Percentiles rank a stretch among this genome's conserved stretches.
phyloP scores from a whole-genome alignment of 116 monocot genomes.

The Zostera marina region DNA sequence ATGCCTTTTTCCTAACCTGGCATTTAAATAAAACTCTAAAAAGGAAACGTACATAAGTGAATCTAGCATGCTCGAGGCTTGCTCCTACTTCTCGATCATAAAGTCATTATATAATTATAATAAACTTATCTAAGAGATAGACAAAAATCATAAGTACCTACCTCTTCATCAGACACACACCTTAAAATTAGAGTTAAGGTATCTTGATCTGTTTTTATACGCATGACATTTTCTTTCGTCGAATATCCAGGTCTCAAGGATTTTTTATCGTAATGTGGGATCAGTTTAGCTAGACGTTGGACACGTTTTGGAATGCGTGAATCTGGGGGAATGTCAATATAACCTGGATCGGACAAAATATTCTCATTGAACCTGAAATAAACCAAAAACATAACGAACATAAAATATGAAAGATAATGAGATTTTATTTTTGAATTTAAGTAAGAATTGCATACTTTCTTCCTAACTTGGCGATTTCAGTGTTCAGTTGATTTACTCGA shows the following conservation, averaged over 20 bases:
- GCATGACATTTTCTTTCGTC: slow-evolving; percentile 50
- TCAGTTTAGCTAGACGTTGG: slow-evolving; percentile 38
- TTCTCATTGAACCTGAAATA: slow-evolving; percentile 91
- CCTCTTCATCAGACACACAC: slow-evolving; percentile 68
- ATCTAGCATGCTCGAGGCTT: too few species aligned
- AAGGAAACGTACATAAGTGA: too few species aligned
- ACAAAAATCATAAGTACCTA: slow-evolving; percentile 10
- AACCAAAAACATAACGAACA: not conserved
- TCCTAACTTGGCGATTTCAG: slow-evolving; percentile 56
- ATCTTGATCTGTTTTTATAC: slow-evolving; percentile 51
- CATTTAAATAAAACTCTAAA: not conserved
- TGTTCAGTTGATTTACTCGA: slow-evolving; percentile 57
- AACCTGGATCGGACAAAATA: slow-evolving; percentile 76
- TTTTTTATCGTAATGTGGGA: slow-evolving; percentile 17
- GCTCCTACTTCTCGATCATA: not conserved
- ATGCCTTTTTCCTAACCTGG: slow-evolving; percentile 68
- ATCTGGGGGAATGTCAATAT: slow-evolving; percentile 68
- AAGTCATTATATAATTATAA: too few species aligned
- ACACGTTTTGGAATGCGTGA: slow-evolving; percentile 60
- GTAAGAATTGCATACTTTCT: slow-evolving; percentile 48
- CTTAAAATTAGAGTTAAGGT: slow-evolving; percentile 54
- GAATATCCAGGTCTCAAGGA: slow-evolving; percentile 3
- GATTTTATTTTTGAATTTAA: not conserved
- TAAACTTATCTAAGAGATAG: not conserved
- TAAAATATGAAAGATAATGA: not conserved